Evolutionary conservation across 2,329 filamentous ascomycete species (phyloP), one percentile per base, ranked within the genome.

Genomic region (Trichoderma oligosporum): DNA sequence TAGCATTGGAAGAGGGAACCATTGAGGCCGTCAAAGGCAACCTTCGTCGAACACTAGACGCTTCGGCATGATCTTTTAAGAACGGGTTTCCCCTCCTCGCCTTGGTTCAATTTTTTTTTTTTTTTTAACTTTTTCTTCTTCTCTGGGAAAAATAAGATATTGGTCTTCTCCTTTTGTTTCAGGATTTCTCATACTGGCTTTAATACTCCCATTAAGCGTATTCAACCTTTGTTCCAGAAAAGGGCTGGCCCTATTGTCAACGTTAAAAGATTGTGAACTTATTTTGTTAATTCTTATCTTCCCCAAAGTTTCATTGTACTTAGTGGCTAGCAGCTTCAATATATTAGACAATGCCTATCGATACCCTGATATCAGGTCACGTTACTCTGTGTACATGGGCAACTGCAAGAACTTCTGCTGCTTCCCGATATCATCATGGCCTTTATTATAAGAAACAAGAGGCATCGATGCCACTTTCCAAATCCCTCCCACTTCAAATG

Each of bases 1-100:
- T 87, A 20, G 80, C 78, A 35, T 77, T 88, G 75, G 83, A 86
- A 45, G 78, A 83, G 12, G 74, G 76, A 45, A 81, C 84, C 36
- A 72, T 86, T 11, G 78, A 82, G 45, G 74, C 76, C 2, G 75
- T 85, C 35, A 85, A 82, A 65, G 78, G 82, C 54, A 83, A 83
- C 57, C 72, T 87, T 14, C 71, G 78, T 47, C 78, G 80, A 61
- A 83, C 79, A 14, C 65, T 81, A 38, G 76, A 69, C 45, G 66
- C 66, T 41, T 60, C 67, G 35, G 62, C 67, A 25, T 57, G 27
- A 57, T n/a, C 11, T n/a, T 11, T n/a, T 44, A n/a, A n/a, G n/a
- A n/a, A n/a, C n/a, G n/a, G n/a, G n/a, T n/a, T n/a, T n/a, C n/a
- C n/a, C n/a, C n/a, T n/a, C n/a, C n/a, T n/a, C n/a, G n/a, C n/a